A percentile compares a stretch with the other conserved stretches of the same genome.
Conservation (phyloP, 140 eudicot species). For the Erigeron philadelphicus region DNA sequence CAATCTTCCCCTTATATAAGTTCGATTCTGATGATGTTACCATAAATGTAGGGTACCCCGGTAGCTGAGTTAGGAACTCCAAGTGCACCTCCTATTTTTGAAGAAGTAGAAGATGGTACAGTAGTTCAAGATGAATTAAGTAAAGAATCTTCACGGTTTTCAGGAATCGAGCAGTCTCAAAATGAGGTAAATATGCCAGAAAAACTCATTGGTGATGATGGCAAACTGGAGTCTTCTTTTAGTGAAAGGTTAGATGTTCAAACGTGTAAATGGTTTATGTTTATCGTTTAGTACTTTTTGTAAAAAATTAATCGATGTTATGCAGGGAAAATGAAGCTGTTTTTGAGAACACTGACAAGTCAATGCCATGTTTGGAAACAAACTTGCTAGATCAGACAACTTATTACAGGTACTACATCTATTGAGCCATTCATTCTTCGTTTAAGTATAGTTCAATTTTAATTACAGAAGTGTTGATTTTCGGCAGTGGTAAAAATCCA, state of each 20-base stretch:
- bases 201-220: constrained; percentile 26
- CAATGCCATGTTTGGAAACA: constrained; percentile 30
- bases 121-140: constrained; percentile 39
- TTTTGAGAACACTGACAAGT: constrained; percentile 30
- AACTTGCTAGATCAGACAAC: constrained; percentile 40
- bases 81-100: constrained; percentile 86
- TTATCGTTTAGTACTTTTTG: constrained; percentile 3
- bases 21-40: constrained; percentile 1
- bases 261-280: background rate
- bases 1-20: background rate
- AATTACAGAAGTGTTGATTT: constrained; percentile 10
- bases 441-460: background rate
- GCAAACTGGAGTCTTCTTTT: constrained; percentile 23
- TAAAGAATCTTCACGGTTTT: constrained; percentile 34
- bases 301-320: background rate
- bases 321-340: constrained; percentile 48
- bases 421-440: background rate
- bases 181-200: constrained; percentile 35
- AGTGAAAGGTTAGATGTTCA: constrained; percentile 38
- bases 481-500: constrained; percentile 74
- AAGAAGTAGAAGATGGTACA: constrained; percentile 29
- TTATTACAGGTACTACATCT: constrained; percentile 47
- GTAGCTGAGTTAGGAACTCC: constrained; percentile 72
- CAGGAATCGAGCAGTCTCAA: constrained; percentile 30
- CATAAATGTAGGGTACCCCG: constrained; percentile 61